Percentiles rank a stretch among this genome's conserved stretches.
These are phyloP conservation scores for Avena sativa DNA, from an alignment of 176 grass and related monocot species.

Conservation along the genomic window DNA sequence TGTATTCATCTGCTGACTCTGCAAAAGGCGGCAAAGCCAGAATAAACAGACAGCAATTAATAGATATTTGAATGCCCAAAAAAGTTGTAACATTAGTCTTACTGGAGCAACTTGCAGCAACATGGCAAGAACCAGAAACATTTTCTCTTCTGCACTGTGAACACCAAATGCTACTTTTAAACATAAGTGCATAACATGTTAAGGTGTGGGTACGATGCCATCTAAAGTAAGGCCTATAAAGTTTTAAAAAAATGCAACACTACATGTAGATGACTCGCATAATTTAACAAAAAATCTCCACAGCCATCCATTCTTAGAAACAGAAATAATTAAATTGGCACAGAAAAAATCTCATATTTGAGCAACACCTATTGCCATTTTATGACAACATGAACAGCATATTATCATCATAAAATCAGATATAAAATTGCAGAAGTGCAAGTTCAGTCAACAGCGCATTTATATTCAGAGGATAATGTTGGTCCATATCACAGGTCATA, in stretches of 20 bases:
- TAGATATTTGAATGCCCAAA: slow-evolving; percentile 33
- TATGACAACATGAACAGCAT: slow-evolving; percentile 6
- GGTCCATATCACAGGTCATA: neutral
- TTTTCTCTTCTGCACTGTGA: slow-evolving; percentile 11
- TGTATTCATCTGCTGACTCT: slow-evolving; percentile 63
- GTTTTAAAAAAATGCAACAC: slow-evolving; percentile 13
- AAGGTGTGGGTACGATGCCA: neutral
- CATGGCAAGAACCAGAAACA: slow-evolving; percentile 28
- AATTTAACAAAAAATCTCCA: neutral
- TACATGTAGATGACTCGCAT: slow-evolving; percentile 24
- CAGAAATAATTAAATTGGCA: neutral
- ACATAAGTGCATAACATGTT: slow-evolving; percentile 26
- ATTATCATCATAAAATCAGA: slow-evolving; percentile 1
- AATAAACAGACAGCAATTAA: slow-evolving; percentile 44
- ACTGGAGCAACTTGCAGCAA: slow-evolving; percentile 13
- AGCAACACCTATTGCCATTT: neutral
- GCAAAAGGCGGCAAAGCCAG: slow-evolving; percentile 36
- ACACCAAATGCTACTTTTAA: slow-evolving; percentile 34
- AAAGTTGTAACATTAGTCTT: neutral
- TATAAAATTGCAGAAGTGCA: slow-evolving; percentile 20
- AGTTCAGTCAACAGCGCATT: slow-evolving; percentile 8
- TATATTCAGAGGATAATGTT: slow-evolving; percentile 19
- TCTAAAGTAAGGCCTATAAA: slow-evolving; percentile 12
- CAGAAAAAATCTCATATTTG: neutral
- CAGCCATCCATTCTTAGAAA: slow-evolving; percentile 6